Percentiles rank a stretch among this genome's conserved stretches.
phyloP scores from a whole-genome alignment of 345 rosid species.

The Isatis tinctoria region DNA sequence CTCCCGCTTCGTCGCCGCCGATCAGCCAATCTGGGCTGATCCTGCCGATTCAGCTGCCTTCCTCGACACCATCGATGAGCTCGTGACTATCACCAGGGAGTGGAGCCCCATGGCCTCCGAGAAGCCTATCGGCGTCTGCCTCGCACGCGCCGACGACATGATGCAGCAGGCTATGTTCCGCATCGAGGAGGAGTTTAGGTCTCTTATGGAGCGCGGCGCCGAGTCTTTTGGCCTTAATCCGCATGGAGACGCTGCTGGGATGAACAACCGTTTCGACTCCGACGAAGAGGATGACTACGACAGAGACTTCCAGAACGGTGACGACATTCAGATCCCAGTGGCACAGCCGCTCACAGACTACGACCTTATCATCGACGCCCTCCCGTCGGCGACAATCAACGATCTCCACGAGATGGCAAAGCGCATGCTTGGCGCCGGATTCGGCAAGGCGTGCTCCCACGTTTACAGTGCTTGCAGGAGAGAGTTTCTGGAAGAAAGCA shows the following conservation, averaged over 20 bases:
- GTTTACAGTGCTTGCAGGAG: constrained; percentile 75
- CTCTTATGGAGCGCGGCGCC: constrained; percentile 70
- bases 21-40: constrained; percentile 81
- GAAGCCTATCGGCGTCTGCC: constrained; percentile 43
- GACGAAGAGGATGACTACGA: constrained; percentile 49
- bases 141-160: constrained; percentile 73
- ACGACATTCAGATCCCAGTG: constrained; percentile 55
- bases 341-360: constrained; percentile 77
- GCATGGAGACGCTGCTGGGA: constrained; percentile 26
- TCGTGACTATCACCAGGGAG: constrained; percentile 45
- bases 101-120: constrained; percentile 56
- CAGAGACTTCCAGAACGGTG: constrained; percentile 31
- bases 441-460: constrained; percentile 65
- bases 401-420: constrained; percentile 86
- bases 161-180: constrained; percentile 85
- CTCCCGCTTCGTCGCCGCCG: constrained; percentile 60
- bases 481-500: constrained; percentile 80
- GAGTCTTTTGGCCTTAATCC: constrained; percentile 51
- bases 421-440: constrained; percentile 83
- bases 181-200: constrained; percentile 66
- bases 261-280: constrained; percentile 42
- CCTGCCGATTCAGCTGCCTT: constrained; percentile 69
- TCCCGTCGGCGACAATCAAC: constrained; percentile 70
- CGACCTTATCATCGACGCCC: constrained; percentile 77
- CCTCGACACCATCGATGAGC: constrained; percentile 68